Base-by-base conservation (phyloP, 1,284 basidiomycete species). In the Xerocomus subilludens region DNA sequence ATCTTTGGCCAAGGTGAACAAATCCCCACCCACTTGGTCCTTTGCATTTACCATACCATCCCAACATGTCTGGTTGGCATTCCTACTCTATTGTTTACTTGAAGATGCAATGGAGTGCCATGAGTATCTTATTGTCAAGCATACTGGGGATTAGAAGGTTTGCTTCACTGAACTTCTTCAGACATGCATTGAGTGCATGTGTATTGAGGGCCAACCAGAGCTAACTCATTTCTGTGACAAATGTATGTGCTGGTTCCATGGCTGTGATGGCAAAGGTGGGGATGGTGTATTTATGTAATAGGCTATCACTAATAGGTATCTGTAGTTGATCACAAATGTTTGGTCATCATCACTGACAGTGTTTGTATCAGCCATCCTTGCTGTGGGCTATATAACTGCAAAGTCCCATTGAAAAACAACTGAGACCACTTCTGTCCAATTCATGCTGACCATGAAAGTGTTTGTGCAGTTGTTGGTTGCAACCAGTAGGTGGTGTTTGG, bases 331-430 rank as follows among this genome's bases (percentile, higher is more conserved):
- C 21, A n/a, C 51, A 79, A 73, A 63, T 67, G 72, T 8, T 74
- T 66, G 0, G 79, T 78, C 23, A 71, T 81, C 6, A 77, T 84
- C 3, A 79, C 73, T 18, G 82, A 85, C 74, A 80, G 81, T 1
- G 60, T 85, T 5, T 78, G 80, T 2, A 76, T 84, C 27, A 79
- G 84, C 4, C 79, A 76, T 47, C 77, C 79, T 4, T 80, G 80
- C 33, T 85, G 84, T 69, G 74, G 70, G 53, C 8, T 71, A 20
- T 62, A 77, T 55, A 76, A 79, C 42, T 85, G 85, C 67, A 65
- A 77, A 13, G 69, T 55, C 16, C 77, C 78, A 68, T 38, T 80
- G 4, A 55, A 32, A 13, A 21, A n/a, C 1, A 80, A 64, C 33
- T 47, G 62, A 1, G 53, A 82, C 59, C 68, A 67, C 0, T 85